Evolutionary conservation across 2,329 filamentous ascomycete genomes (phyloP), one percentile per base, ranked within the genome.

Genomic region (Nemania bipapillata): DNA sequence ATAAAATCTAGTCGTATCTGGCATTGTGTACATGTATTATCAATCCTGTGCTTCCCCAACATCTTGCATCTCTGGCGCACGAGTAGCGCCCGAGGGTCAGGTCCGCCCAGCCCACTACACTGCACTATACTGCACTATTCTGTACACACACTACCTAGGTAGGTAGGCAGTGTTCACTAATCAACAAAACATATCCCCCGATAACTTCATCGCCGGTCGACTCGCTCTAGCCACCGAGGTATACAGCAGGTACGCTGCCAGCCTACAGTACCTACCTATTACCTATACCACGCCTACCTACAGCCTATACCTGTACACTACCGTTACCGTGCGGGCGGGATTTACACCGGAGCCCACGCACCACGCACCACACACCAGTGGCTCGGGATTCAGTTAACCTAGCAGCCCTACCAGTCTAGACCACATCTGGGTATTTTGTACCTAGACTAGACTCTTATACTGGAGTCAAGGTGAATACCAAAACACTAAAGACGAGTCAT

Each of bases 271-370:
- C 20, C 9, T 47, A 20, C 20, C 3, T 3, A 22, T 24, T 15
- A n/a, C 45, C 20, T 24, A 11, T 1, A 24, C 1, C n/a, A 17
- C 17, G 11, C 37, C 6, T 12, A 8, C 8, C 7, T 12, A 28
- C 47, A 12, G 24, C 40, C 22, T n/a, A 17, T 40, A 24, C 32
- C 30, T 4, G 4, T 32, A 32, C 50, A 53, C 50, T n/a, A 53
- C 20, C n/a, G 20, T 24, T 37, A 40, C 30, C 63, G 28, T 53
- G 24, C 37, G 20, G 42, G 42, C 52, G 42, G 62, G 35, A 52
- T 37, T 59, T 47, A 11, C 62, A 40, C 58, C 62, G 57, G 62
- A 56, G 42, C 47, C 42, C 24, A 49, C 65, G 22, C 55, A 30
- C 32, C 65, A 22, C 37, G n/a, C 50, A 11, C 42, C 24, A 49